Evolutionary conservation across 75 land plant species (phyloP).

Genomic region (Adiantum capillusveneris): DNA sequence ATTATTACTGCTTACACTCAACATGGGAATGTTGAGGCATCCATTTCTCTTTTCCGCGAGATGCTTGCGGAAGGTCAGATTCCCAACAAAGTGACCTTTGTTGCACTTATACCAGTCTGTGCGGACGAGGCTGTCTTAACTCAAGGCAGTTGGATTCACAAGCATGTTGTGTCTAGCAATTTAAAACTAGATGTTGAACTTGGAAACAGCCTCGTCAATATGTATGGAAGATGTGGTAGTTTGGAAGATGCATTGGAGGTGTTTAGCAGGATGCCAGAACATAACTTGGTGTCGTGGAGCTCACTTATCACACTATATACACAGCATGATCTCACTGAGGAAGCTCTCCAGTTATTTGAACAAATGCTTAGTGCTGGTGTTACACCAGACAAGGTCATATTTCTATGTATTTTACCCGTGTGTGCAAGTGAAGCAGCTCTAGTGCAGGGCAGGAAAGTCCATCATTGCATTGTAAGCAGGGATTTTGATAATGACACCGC

Average conservation of each 20-base stretch:
- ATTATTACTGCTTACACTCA: slow-evolving; percentile 42
- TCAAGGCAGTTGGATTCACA: too few relatives aligned
- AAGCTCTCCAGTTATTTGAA: slow-evolving; percentile 25
- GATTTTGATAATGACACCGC: neutral
- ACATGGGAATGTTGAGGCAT: slow-evolving; percentile 43
- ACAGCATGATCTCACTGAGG: slow-evolving; percentile 12
- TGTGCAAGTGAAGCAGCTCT: slow-evolving; percentile 7
- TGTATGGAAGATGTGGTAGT: slow-evolving; percentile 26
- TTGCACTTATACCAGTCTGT: too few relatives aligned
- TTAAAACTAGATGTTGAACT: too few relatives aligned
- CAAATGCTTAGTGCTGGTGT: slow-evolving; percentile 22
- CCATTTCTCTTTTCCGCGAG: slow-evolving; percentile 24
- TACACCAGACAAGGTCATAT: slow-evolving; percentile 17
- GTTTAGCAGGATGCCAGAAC: slow-evolving; percentile 9
- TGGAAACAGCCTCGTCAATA: slow-evolving; percentile 22
- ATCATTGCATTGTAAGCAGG: neutral
- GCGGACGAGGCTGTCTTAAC: too few relatives aligned
- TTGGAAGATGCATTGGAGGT: slow-evolving; percentile 26
- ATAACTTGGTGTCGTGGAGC: slow-evolving; percentile 20
- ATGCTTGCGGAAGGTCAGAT: slow-evolving; percentile 26
- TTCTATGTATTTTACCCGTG: slow-evolving; percentile 14
- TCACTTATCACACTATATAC: slow-evolving; percentile 18
- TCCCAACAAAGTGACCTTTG: neutral
- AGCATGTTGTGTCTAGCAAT: too few relatives aligned
- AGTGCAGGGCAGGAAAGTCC: slow-evolving; percentile 6